Evolutionary conservation across 768 basidiomycete genomes (phyloP), one percentile per base, ranked within the genome.

Genomic region (Agrocybe praecox): DNA sequence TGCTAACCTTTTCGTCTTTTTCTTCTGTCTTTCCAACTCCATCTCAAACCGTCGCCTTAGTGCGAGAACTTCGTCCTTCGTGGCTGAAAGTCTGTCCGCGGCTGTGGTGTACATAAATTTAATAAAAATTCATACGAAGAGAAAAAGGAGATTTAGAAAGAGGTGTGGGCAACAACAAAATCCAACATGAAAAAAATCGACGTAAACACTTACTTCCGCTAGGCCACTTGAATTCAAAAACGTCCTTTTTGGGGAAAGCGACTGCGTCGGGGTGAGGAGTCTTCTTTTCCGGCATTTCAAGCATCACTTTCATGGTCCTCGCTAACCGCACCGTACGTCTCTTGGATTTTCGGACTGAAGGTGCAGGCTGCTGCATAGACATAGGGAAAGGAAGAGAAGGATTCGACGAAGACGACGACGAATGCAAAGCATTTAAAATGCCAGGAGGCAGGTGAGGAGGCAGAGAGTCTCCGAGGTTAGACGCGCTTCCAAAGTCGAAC

Each of bases 11-110:
- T 80, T 80, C 18, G 81, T 83, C 63, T 82, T 87, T 12, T 79
- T 77, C 2, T 88, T 86, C 65, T 92, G 89, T 33, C 87, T 76
- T 19, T 84, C 82, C 40, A 94, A 76, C 73, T 93, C 92, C 15
- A 75, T 79, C 69, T 91, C 88, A 63, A 94, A 90, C 57, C 84
- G 83, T 50, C 77, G 78, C 36, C 88, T 85, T 46, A 92, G 76
- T 52, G 76, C 73, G 5, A 81, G 73, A 36, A 89, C 87, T 73
- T 92, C 89, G 63, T 84, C 81, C 67, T 86, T 84, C 5, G 86
- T 89, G 45, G 84, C 80, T 51, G 81, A 71, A 61, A 90, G 78
- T 50, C 91, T 85, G 58, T 91, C 87, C 57, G 88, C 84, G 53
- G 90, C 92, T 94, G 62, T 24, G 43, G 17, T 54, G 19, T 32